Base-by-base conservation (phyloP, 2,329 filamentous ascomycete genomes). In the Colletotrichum australisinense region DNA sequence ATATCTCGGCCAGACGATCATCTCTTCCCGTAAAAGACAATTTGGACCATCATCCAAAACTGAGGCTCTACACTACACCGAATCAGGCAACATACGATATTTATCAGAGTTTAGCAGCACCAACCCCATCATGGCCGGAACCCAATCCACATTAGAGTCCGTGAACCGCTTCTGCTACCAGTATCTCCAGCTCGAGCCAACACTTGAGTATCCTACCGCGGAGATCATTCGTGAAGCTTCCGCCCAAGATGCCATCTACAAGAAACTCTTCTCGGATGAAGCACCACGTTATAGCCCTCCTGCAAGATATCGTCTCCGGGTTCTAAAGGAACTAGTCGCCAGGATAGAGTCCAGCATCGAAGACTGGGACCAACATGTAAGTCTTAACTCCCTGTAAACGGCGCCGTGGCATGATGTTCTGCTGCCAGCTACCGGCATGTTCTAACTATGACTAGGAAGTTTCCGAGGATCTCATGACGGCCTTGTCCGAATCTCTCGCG, bases 341-440 rank as follows among this genome's bases (percentile, higher is more conserved):
- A 89, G 86, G 69, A 91, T 98, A 65, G 94, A 98, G 81, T 84
- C 87, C 35, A 90, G 93, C 42, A 94, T 97, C 60, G 87, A 90
- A 70, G 91, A 98, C 81, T 95, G 95, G 82, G 94, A 98, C 77
- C 88, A 94, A 87, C 91, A 97, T 92, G 95, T 97, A 93, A 86
- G 93, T 86, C 46, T 62, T 58, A 28, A 46, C 28, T 5, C 4
- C 6, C 14, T 32, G 14, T 28, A 63, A 22, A 22, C 55, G 58
- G 55, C 64, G 46, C 55, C 19, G 19, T 58, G 53, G 22, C 64
- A 67, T 72, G 60, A 72, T 16, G 53, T n/a, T 26, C 24, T 22
- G 16, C 19, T 19, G 53, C 42, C 26, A n/a, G 28, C 38, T 24
- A 49, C 16, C 30, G n/a, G 28, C 57, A 59, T 12, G 14, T 5